A percentile compares a stretch with the other conserved stretches of the same genome.
Conservation (phyloP, 768 basidiomycete species). For the Kwoniella bestiolae region DNA sequence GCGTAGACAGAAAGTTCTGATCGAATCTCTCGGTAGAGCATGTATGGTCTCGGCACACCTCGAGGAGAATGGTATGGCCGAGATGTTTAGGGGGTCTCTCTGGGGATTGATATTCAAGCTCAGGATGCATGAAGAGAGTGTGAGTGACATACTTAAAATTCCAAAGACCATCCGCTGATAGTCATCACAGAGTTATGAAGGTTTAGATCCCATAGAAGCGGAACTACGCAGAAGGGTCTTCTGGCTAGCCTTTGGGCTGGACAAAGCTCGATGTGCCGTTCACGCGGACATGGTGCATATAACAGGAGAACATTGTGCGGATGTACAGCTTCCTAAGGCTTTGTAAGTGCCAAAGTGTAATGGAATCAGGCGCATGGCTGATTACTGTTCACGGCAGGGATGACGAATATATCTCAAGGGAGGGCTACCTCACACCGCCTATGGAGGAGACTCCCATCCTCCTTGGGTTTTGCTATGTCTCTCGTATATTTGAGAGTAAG, state of each 20-base stretch:
- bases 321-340: conserved; percentile 50
- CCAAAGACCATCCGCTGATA: neutral
- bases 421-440: conserved; percentile 82
- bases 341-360: conserved; percentile 30
- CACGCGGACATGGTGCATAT: conserved; percentile 13
- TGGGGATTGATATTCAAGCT: neutral
- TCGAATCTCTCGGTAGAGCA: conserved; percentile 72
- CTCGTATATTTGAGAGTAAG: conserved; percentile 63
- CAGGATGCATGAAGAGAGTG: conserved; percentile 14
- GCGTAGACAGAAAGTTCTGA: neutral
- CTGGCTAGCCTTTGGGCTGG: conserved; percentile 88
- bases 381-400: neutral
- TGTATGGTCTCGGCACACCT: conserved; percentile 57
- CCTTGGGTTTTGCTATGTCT: conserved; percentile 85
- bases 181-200: conserved; percentile 79
- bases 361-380: neutral
- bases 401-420: neutral
- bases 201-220: conserved; percentile 82
- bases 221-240: conserved; percentile 84
- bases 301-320: conserved; percentile 71
- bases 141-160: neutral
- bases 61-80: neutral
- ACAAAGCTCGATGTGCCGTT: conserved; percentile 75
- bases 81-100: neutral
- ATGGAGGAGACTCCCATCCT: conserved; percentile 81